Base-by-base conservation (phyloP, 305 asterid genomes). In the Fraxinus paxiana region DNA sequence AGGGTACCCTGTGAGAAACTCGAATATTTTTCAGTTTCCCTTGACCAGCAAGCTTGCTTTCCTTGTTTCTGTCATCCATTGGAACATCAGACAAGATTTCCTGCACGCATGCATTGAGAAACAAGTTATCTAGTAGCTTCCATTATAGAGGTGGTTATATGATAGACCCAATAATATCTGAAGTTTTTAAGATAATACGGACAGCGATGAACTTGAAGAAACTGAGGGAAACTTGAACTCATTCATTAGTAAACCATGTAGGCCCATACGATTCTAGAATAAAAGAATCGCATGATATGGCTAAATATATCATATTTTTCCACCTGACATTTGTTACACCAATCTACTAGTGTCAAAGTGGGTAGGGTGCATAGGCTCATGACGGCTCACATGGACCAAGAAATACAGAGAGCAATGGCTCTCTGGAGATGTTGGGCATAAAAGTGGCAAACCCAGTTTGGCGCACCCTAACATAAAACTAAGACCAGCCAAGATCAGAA, bases 1-100 rank as follows among this genome's bases (percentile, higher is more conserved):
- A 75, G 22, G 75, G 77, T 92, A 96, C 99, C 90, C 87, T 88
- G 84, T 96, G 97, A 81, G 97, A 91, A 87, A 92, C 97, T 84
- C 75, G 89, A 85, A 96, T 82, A 65, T 96, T 86, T 85, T 89
- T 92, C 75, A 92, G 92, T 89, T 90, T 92, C 83, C 92, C 88
- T 79, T 81, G 94, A 82, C 94, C 89, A 34, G 92, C 84, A 81
- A 86, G 84, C 84, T 88, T 86, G 90, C 86, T 83, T 41, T 93
- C 92, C 83, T 85, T 91, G 54, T 84, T 83, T 87, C 99, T 88
- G 54, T 92, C 98, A 15, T 92, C 93, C 87, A 92, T 80, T 37
- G 99, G 95, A 73, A 94, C 98, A 83, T 96, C 97, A 28, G 99
- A 96, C 90, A 96, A 86, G 70, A 96, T 88, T 88, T 94, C 98